Base-by-base conservation (phyloP, 2,329 filamentous ascomycete species). In the Alternaria sp. region DNA sequence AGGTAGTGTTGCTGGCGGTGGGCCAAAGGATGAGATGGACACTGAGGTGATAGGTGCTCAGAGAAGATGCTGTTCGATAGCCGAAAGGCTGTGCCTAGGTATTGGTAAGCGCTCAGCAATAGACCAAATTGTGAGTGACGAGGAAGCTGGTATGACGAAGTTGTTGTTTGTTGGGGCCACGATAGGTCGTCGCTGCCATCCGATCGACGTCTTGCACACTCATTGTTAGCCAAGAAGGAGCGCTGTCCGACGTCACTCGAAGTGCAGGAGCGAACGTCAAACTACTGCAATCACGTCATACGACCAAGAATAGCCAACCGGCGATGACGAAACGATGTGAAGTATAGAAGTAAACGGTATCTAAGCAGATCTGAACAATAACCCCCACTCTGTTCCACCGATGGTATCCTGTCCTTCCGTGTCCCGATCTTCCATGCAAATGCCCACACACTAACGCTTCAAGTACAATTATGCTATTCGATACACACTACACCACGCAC, bases 381-480 rank as follows among this genome's bases (percentile, higher is more conserved):
- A 56, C 46, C 33, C 51, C 21, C 55, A 58, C 55, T 55, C 56
- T 50, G 56, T 50, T 20, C 46, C 51, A 45, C 53, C 46, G 14
- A 55, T 65, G 60, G 63, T 65, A 65, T 65, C 60, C 63, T 65
- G 25, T 25, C 45, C 63, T 50, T 55, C 30, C 61, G 41, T 60
- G 25, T 55, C 41, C 60, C 60, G 51, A 58, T 63, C 63, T 53
- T 57, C 65, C 65, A 63, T 67, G 65, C 65, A 67, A 67, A 67
- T 67, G 65, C 65, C 65, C 63, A 61, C 65, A 65, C 59, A 63
- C 65, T 45, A 67, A 67, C 65, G 65, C 63, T 67, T 57, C 47
- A 65, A 65, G 56, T 63, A 65, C 49, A 65, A 65, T 54, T 65
- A 65, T 65, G 63, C 62, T 64, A 30, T 54, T 59, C 51, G 51